A percentile compares a stretch with the other conserved stretches of the same genome.
These are phyloP conservation scores for Kalanchoe fedtschenkoi DNA, from an alignment of 164 flowering plant species.

Conservation along the genomic window DNA sequence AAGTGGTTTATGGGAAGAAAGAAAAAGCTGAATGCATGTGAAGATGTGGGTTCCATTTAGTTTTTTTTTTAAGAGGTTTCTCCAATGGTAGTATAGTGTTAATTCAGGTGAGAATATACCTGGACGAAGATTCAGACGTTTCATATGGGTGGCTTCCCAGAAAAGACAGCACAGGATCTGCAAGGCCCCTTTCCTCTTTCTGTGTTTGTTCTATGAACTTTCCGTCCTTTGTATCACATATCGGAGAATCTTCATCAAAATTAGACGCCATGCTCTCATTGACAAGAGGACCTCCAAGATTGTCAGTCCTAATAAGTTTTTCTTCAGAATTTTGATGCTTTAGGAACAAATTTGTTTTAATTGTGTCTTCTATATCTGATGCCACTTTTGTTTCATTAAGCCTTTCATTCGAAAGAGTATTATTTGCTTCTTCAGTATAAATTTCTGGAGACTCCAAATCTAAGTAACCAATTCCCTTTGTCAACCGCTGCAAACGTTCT, in stretches of 20 bases:
- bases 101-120: too few relatives aligned
- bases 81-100: too few relatives aligned
- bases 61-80: too few relatives aligned
- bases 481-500: constrained; percentile 83
- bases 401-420: too few relatives aligned
- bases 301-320: constrained; percentile 15
- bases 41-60: too few relatives aligned
- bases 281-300: constrained; percentile 13
- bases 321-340: constrained; percentile 27
- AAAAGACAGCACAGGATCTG: constrained; percentile 57
- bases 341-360: constrained; percentile 18
- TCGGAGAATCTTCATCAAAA: constrained; percentile 24
- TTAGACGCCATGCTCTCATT: constrained; percentile 18
- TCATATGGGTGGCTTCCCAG: constrained; percentile 56
- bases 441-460: constrained; percentile 32
- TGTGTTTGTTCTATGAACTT: constrained; percentile 28
- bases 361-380: constrained; percentile 18
- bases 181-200: constrained; percentile 38
- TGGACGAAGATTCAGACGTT: constrained; percentile 85
- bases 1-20: too few relatives aligned
- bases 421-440: constrained; percentile 17
- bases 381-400: constrained; percentile 18
- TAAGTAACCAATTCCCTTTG: constrained; percentile 41
- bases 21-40: too few relatives aligned
- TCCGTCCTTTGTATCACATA: constrained; percentile 22